phyloP scores from a whole-genome alignment of 306 rosid genomes.

The Astragalus glycyphyllos region DNA sequence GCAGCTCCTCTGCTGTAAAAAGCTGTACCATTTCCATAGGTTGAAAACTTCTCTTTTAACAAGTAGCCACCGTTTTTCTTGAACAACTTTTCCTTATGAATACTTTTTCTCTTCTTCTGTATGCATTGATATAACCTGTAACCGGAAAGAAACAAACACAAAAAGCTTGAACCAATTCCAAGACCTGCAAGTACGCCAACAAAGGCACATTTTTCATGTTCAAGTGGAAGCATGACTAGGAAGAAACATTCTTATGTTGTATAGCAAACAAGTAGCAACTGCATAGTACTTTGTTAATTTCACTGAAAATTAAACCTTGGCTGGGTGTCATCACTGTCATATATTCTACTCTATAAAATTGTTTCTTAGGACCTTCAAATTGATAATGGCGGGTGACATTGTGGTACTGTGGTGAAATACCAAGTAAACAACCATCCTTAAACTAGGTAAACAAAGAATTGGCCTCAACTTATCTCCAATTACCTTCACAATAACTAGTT shows the following conservation, averaged over 20 bases:
- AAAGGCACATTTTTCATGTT: background rate
- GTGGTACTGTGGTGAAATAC: too few relatives aligned
- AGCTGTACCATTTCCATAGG: constrained; percentile 47
- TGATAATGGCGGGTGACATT: too few relatives aligned
- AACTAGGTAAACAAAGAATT: too few relatives aligned
- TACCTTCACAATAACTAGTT: too few relatives aligned
- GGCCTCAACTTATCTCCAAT: too few relatives aligned
- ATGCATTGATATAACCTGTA: constrained; percentile 43
- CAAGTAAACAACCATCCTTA: too few relatives aligned
- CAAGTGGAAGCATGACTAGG: background rate
- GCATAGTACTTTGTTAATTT: constrained; percentile 12
- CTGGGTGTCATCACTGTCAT: too few relatives aligned
- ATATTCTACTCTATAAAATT: too few relatives aligned
- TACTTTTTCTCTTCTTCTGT: constrained; percentile 35
- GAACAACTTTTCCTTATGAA: constrained; percentile 47
- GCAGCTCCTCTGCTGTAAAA: constrained; percentile 55
- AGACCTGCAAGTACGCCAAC: constrained; percentile 44
- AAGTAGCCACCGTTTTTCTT: constrained; percentile 65
- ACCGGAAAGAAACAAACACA: constrained; percentile 47
- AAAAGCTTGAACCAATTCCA: constrained; percentile 48
- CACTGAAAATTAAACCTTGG: background rate
- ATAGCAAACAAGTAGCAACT: background rate
- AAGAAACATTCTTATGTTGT: constrained; percentile 5
- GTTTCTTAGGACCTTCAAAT: too few relatives aligned
- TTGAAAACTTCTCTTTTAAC: constrained; percentile 51